Conservation (phyloP, 1,284 basidiomycete species). For the Polyporus tsugae region DNA sequence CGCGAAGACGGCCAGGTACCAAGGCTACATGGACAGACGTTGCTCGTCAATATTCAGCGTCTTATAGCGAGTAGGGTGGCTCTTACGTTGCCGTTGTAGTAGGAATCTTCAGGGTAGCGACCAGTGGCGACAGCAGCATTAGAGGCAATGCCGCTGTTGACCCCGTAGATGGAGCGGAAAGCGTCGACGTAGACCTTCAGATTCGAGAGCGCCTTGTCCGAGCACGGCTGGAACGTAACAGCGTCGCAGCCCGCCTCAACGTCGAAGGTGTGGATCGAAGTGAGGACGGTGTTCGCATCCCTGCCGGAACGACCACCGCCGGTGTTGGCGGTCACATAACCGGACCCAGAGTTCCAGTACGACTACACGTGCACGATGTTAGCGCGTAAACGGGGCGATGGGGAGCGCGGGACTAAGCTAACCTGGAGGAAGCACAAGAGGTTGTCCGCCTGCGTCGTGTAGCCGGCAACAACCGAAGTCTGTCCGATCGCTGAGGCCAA, state of each 20-base stretch:
- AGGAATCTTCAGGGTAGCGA: conserved; percentile 63
- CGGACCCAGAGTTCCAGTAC: conserved; percentile 50
- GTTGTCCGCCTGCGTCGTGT: conserved; percentile 48
- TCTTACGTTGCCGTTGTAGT: conserved; percentile 59
- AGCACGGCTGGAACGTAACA: conserved; percentile 67
- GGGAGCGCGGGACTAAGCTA: conserved; percentile 9
- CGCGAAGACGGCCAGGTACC: conserved; percentile 52
- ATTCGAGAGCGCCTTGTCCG: conserved; percentile 63
- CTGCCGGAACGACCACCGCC: conserved; percentile 51
- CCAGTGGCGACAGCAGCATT: conserved; percentile 58
- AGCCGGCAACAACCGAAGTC: conserved; percentile 43
- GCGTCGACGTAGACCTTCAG: conserved; percentile 61
- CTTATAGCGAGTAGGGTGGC: background rate
- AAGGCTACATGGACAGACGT: conserved; percentile 42
- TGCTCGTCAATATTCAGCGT: background rate
- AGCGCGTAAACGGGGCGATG: background rate
- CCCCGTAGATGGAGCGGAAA: conserved; percentile 59
- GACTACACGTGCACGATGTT: conserved; percentile 36
- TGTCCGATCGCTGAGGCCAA: conserved; percentile 48
- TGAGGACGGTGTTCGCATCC: conserved; percentile 54
- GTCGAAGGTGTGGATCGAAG: conserved; percentile 58
- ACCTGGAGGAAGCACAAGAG: conserved; percentile 55
- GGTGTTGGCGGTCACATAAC: conserved; percentile 51
- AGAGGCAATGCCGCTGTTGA: conserved; percentile 57
- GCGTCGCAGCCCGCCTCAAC: conserved; percentile 57